These are phyloP conservation scores for Fusarium sambucinum DNA, from an alignment of 2,329 filamentous ascomycete species.

Conservation along the genomic window DNA sequence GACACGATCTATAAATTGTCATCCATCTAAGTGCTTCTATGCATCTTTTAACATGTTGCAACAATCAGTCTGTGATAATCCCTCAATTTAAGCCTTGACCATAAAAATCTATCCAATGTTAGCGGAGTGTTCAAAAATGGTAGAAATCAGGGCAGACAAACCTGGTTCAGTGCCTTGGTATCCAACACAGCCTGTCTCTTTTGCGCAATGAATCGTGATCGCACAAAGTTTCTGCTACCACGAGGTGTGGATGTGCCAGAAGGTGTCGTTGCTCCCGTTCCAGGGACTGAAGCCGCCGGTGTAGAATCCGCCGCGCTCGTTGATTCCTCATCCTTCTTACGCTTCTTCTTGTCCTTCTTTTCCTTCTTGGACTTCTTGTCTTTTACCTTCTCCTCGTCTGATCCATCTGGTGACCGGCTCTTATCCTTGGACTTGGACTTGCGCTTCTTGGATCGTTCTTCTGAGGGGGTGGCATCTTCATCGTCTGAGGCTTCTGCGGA, in stretches of 20 bases:
- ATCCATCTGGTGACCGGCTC: constrained; percentile 45
- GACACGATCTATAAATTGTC: constrained; percentile 10
- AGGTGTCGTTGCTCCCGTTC: constrained; percentile 54
- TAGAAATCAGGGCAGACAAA: constrained; percentile 63
- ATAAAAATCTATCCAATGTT: constrained; percentile 71
- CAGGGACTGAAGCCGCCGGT: constrained; percentile 51
- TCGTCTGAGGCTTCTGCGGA: constrained; percentile 39
- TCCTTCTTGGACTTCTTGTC: constrained; percentile 57
- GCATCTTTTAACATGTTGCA: not conserved
- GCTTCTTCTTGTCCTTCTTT: constrained; percentile 62
- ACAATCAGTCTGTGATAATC: not conserved
- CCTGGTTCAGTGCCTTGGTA: constrained; percentile 86
- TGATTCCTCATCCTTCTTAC: constrained; percentile 58
- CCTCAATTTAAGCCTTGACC: constrained; percentile 63
- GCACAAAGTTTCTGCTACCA: constrained; percentile 75
- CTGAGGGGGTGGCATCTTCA: constrained; percentile 38
- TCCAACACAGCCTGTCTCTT: constrained; percentile 88
- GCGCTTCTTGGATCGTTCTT: constrained; percentile 51
- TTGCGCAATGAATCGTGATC: constrained; percentile 86
- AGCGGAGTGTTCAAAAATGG: constrained; percentile 2
- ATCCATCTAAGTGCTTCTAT: constrained; percentile 15
- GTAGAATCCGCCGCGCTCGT: constrained; percentile 37
- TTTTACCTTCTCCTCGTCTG: constrained; percentile 47
- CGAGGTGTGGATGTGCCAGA: constrained; percentile 62
- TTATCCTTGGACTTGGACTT: constrained; percentile 51